Evolutionary conservation across 2,329 filamentous ascomycete genomes (phyloP).

Genomic region (Arthrobotrys iridis): DNA sequence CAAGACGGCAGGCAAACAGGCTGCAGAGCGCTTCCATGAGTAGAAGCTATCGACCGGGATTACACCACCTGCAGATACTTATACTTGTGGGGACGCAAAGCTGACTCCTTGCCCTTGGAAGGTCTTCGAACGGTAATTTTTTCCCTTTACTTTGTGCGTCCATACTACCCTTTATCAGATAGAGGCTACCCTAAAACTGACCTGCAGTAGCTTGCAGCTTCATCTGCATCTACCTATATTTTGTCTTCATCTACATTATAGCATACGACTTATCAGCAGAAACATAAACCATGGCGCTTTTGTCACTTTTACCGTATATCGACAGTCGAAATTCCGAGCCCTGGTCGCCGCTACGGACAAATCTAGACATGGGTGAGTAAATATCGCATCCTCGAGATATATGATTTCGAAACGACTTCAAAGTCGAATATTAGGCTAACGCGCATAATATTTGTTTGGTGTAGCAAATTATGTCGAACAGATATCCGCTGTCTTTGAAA

Average conservation of each 20-base stretch:
- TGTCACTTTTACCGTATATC: conserved; percentile 47
- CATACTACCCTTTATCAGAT: conserved; percentile 5
- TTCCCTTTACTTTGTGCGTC: conserved; percentile 1
- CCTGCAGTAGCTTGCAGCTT: conserved; percentile 30
- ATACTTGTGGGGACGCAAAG: conserved; percentile 17
- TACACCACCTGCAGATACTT: conserved; percentile 11
- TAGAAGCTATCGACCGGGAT: conserved; percentile 19
- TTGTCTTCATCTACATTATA: not conserved
- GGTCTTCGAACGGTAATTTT: conserved; percentile 16
- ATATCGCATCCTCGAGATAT: no score
- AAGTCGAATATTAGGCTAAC: not conserved
- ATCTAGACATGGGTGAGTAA: conserved; percentile 45
- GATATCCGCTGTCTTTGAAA: conserved; percentile 50
- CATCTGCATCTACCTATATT: not conserved
- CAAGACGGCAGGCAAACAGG: conserved; percentile 18
- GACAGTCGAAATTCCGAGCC: conserved; percentile 40
- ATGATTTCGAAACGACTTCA: not conserved
- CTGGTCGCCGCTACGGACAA: conserved; percentile 29
- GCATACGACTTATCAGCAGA: not conserved
- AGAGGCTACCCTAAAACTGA: not conserved
- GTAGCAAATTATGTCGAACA: conserved; percentile 45
- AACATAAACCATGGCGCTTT: conserved; percentile 28
- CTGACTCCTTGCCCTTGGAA: conserved; percentile 6
- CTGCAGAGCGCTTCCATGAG: not conserved
- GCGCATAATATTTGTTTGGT: not conserved